These are phyloP conservation scores for Arthrobotrys megalospora DNA, from an alignment of 2,329 filamentous ascomycete species.

Conservation along the genomic window DNA sequence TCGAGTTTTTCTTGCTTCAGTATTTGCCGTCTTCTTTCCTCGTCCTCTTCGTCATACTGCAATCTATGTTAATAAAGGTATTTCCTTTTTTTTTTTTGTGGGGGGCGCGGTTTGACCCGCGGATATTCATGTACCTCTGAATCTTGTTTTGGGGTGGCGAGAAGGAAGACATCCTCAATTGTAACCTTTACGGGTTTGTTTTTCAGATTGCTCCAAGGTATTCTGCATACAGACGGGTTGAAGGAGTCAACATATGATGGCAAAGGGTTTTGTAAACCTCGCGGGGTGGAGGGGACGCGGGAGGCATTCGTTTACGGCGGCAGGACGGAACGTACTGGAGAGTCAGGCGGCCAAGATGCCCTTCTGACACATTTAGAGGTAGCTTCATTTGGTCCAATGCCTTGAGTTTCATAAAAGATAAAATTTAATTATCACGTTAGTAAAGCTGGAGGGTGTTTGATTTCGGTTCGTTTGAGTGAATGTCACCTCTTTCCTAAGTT, in stretches of 20 bases:
- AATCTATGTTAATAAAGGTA: background rate
- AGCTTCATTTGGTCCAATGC: constrained; percentile 97
- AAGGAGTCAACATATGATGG: background rate
- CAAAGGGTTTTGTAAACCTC: background rate
- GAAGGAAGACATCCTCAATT: constrained; percentile 95
- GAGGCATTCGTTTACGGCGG: too few species aligned
- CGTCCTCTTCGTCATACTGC: constrained; percentile 87
- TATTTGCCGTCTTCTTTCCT: constrained; percentile 86
- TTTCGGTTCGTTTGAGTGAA: background rate
- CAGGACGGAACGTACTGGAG: constrained; percentile 68
- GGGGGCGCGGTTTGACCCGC: background rate
- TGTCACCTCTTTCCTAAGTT: constrained; percentile 79
- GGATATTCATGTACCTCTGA: constrained; percentile 71
- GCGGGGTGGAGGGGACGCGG: background rate
- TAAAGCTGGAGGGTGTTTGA: background rate
- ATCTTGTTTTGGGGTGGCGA: constrained; percentile 96
- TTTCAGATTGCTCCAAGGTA: constrained; percentile 97
- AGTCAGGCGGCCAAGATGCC: constrained; percentile 91
- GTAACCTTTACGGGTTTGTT: constrained; percentile 94
- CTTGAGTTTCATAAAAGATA: constrained; percentile 68
- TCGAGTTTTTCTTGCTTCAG: constrained; percentile 99
- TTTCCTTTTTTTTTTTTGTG: background rate
- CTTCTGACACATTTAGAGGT: constrained; percentile 95
- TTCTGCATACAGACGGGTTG: constrained; percentile 70
- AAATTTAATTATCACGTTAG: background rate